Conservation (phyloP, 2,329 filamentous ascomycete genomes). For the Sporothrix pseudoabietina region DNA sequence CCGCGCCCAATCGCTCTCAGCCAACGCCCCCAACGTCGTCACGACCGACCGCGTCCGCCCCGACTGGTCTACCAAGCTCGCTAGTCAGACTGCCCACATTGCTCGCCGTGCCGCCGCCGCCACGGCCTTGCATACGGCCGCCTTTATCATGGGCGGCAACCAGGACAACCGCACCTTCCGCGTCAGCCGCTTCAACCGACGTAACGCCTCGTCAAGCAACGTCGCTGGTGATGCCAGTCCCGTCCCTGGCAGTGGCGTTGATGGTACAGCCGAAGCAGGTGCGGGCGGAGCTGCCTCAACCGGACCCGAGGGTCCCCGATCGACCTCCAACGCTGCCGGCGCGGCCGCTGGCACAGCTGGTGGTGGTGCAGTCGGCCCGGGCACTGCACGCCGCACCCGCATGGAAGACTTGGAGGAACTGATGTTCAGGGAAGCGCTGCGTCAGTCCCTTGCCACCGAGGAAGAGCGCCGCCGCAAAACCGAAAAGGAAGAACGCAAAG, state of each 20-base stretch:
- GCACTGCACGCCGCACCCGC: slow-evolving; percentile 49
- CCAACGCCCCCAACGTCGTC: slow-evolving; percentile 80
- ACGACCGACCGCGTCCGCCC: slow-evolving; percentile 91
- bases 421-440: slow-evolving; percentile 98
- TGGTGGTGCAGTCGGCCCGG: slow-evolving; percentile 30
- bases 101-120: slow-evolving; percentile 86
- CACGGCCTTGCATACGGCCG: slow-evolving; percentile 90
- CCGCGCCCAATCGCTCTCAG: slow-evolving; percentile 68
- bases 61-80: slow-evolving; percentile 90
- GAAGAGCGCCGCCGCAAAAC: slow-evolving; percentile 87
- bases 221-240: slow-evolving; percentile 40
- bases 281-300: slow-evolving; percentile 31
- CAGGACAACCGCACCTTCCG: slow-evolving; percentile 55
- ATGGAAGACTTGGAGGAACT: slow-evolving; percentile 93
- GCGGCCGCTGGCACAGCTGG: slow-evolving; percentile 35
- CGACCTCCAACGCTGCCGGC: not conserved
- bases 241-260: slow-evolving; percentile 18
- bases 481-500: slow-evolving; percentile 78
- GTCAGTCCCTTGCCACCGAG: slow-evolving; percentile 85
- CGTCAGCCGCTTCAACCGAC: slow-evolving; percentile 61
- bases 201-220: slow-evolving; percentile 48
- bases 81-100: slow-evolving; percentile 80
- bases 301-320: slow-evolving; percentile 42
- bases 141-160: slow-evolving; percentile 81
- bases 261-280: slow-evolving; percentile 27